Percentiles rank a stretch among this genome's conserved stretches.
Conservation (phyloP, 2,329 filamentous ascomycete genomes). For the Cordyceps sp. region DNA sequence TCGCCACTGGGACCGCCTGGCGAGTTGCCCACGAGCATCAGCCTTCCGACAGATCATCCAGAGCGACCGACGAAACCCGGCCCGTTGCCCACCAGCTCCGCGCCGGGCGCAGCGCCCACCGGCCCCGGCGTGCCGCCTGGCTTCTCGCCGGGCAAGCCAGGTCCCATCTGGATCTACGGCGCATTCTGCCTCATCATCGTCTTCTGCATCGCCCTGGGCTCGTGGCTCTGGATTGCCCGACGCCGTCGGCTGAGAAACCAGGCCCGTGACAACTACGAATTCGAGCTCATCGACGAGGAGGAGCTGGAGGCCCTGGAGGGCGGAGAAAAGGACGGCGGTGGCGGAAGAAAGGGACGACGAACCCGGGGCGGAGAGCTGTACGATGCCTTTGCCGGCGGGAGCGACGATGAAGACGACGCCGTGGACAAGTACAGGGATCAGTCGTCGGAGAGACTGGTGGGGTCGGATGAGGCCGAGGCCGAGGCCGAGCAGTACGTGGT, state of each 20-base stretch:
- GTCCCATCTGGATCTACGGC: constrained; percentile 87
- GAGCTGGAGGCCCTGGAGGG: constrained; percentile 43
- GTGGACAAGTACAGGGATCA: constrained; percentile 25
- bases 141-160: constrained; percentile 76
- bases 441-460: constrained; percentile 12
- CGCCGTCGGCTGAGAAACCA: constrained; percentile 60
- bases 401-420: constrained; percentile 42
- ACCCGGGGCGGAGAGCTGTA: constrained; percentile 77
- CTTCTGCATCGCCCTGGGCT: constrained; percentile 68
- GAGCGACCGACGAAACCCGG: constrained; percentile 40
- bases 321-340: constrained; percentile 25
- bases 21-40: constrained; percentile 20
- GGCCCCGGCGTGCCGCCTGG: background rate
- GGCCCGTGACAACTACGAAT: constrained; percentile 75
- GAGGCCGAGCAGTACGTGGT: constrained; percentile 29
- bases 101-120: background rate
- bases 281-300: constrained; percentile 77
- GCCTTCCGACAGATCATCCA: constrained; percentile 43
- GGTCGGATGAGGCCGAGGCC: constrained; percentile 11
- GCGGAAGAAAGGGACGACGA: constrained; percentile 26
- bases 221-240: constrained; percentile 67
- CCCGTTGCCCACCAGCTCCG: constrained; percentile 16
- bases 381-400: constrained; percentile 88
- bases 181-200: constrained; percentile 66
- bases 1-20: constrained; percentile 25